Conservation (phyloP, 306 rosid genomes). For the Myrica gale region DNA sequence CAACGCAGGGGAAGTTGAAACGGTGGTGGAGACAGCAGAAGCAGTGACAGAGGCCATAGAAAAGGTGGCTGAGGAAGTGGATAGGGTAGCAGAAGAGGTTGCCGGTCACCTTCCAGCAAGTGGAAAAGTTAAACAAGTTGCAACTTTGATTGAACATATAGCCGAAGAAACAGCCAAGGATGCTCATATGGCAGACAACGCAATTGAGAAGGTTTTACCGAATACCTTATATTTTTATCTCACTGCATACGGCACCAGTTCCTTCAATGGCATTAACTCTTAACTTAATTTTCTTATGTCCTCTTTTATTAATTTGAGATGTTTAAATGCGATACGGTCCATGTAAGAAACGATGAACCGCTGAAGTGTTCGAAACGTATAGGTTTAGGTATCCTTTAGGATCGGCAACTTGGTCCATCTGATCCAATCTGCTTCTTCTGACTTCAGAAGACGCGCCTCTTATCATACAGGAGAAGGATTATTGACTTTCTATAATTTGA, state of each 20-base stretch:
- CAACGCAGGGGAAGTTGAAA: slow-evolving; percentile 41
- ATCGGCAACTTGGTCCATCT: too few relatives aligned
- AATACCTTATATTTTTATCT: neutral
- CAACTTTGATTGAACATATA: slow-evolving; percentile 33
- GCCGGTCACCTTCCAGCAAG: slow-evolving; percentile 42
- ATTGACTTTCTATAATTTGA: neutral
- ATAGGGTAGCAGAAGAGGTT: slow-evolving; percentile 47
- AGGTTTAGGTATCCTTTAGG: too few relatives aligned
- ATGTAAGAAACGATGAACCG: too few relatives aligned
- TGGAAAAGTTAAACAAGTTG: slow-evolving; percentile 39
- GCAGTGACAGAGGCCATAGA: slow-evolving; percentile 41
- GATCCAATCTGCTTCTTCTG: neutral
- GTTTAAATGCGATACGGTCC: too few relatives aligned
- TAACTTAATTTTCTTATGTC: too few relatives aligned
- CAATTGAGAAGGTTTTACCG: slow-evolving; percentile 45
- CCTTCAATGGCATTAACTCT: too few relatives aligned
- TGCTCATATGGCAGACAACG: slow-evolving; percentile 34
- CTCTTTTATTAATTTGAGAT: too few relatives aligned
- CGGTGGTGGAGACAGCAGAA: slow-evolving; percentile 43
- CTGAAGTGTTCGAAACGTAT: too few relatives aligned
- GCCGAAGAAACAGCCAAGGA: slow-evolving; percentile 37
- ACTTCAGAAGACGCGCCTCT: too few relatives aligned
- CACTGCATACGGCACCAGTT: too few relatives aligned
- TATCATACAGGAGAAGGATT: too few relatives aligned
- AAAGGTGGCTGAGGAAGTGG: slow-evolving; percentile 57